Evolutionary conservation across 2,329 filamentous ascomycete species (phyloP), one percentile per base, ranked within the genome.

Genomic region (Aureobasidium pullulans): DNA sequence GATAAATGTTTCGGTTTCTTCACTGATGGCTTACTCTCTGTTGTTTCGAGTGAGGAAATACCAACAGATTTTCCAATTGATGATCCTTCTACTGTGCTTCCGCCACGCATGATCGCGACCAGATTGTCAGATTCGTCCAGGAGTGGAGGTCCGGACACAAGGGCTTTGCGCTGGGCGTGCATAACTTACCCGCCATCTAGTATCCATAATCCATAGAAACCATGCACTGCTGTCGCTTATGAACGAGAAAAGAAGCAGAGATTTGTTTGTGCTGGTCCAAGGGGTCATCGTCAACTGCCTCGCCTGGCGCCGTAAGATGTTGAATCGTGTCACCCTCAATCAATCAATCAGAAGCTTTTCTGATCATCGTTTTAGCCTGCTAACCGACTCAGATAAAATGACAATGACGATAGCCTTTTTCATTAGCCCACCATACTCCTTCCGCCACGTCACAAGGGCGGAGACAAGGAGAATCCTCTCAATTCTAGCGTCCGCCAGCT

Each of bases 381-480:
- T 56, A 43, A 56, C 43, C 43, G 50, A 60, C 32, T 42, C 50
- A 44, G 44, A 37, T 48, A 57, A 56, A 60, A 32, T 50, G 43
- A 54, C 43, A 50, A 16, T 61, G 56, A 47, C 10, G 64, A 66
- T 66, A 67, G 63, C 62, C 65, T 67, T 66, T 15, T 65, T 60
- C 49, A 29, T 61, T 48, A 61, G 62, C 62, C 63, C 64, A 64
- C 68, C 67, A 69, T 60, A 68, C 62, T 73, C 68, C 68, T 71
- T 63, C 71, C 73, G 76, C 76, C 76, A 79, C 76, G 76, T 79
- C 76, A 78, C 76, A 76, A 73, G 76, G 74, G 78, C 75, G 76
- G 74, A 76, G 75, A 76, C 71, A 71, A 48, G 36, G 49, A 56
- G 73, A 70, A 71, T 71, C 71, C 75, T 74, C 74, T 72, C 72